Conservation (phyloP, 2,329 filamentous ascomycete species). For the Zalaria sp. region DNA sequence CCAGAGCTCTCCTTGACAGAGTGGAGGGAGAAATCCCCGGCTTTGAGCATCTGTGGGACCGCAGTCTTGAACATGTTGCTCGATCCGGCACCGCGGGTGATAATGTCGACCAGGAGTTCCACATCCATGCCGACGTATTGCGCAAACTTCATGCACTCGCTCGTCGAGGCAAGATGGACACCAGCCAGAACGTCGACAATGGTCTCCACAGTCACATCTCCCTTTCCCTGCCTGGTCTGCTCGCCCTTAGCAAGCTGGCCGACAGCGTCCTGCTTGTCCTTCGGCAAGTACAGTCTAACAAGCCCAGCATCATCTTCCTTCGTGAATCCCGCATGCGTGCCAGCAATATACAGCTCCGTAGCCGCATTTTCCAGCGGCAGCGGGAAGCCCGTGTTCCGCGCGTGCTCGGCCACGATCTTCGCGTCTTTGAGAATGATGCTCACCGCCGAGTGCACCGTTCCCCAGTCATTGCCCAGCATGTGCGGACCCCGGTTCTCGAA, state of each 20-base stretch:
- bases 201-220: slow-evolving; percentile 20
- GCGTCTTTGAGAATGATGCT: slow-evolving; percentile 35
- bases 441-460: slow-evolving; percentile 25
- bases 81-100: slow-evolving; percentile 32
- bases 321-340: slow-evolving; percentile 42
- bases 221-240: slow-evolving; percentile 18
- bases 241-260: slow-evolving; percentile 19
- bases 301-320: slow-evolving; percentile 41
- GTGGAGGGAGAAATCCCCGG: slow-evolving; percentile 10
- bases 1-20: neutral
- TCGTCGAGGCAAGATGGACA: slow-evolving; percentile 35
- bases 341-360: slow-evolving; percentile 51
- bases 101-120: slow-evolving; percentile 30
- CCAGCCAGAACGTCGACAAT: slow-evolving; percentile 26
- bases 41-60: slow-evolving; percentile 20
- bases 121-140: slow-evolving; percentile 30
- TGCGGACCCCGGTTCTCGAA: slow-evolving; percentile 42
- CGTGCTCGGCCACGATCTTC: slow-evolving; percentile 54
- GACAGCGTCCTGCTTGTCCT: slow-evolving; percentile 17
- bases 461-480: slow-evolving; percentile 38
- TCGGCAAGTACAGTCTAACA: slow-evolving; percentile 37
- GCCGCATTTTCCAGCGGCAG: slow-evolving; percentile 47
- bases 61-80: slow-evolving; percentile 28
- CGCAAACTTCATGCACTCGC: slow-evolving; percentile 34
- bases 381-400: slow-evolving; percentile 42